Percentiles rank a stretch among this genome's conserved stretches.
Evolutionary conservation across 345 rosid species (phyloP).

Genomic region (Camelina hispida): DNA sequence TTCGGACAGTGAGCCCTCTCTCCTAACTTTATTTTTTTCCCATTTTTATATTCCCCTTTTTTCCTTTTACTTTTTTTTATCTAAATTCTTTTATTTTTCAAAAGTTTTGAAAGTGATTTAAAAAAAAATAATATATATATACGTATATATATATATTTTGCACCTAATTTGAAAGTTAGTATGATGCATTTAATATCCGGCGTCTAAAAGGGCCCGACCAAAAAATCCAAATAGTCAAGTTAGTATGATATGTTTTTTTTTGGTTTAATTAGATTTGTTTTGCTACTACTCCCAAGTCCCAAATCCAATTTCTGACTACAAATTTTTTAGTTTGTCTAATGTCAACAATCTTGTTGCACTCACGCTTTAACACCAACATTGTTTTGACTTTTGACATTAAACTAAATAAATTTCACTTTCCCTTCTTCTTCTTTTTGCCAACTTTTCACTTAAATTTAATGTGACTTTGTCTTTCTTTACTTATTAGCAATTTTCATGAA

Average conservation of each 20-base stretch:
- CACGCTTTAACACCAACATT: conserved; percentile 3
- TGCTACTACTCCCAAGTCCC: background rate
- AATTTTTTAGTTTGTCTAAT: background rate
- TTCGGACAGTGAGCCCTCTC: conserved; percentile 49
- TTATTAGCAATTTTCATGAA: background rate
- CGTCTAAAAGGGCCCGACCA: conserved; percentile 26
- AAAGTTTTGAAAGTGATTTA: conserved; percentile 27
- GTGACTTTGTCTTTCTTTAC: conserved; percentile 12
- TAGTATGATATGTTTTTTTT: background rate
- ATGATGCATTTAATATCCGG: conserved; percentile 32
- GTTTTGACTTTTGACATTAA: conserved; percentile 27
- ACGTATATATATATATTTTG: background rate
- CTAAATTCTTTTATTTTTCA: conserved; percentile 6
- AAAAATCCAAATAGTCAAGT: conserved; percentile 27
- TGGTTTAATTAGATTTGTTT: background rate
- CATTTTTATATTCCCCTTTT: conserved; percentile 32
- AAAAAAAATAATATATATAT: no score
- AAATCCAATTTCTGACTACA: background rate
- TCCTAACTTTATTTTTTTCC: conserved; percentile 43
- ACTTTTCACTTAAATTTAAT: conserved; percentile 37
- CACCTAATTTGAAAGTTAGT: conserved; percentile 19
- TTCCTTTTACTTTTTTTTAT: background rate
- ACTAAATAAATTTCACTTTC: conserved; percentile 24
- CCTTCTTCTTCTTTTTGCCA: conserved; percentile 6
- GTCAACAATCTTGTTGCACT: conserved; percentile 10